Conservation (phyloP, 140 eudicot species). For the Cichorium intybus region DNA sequence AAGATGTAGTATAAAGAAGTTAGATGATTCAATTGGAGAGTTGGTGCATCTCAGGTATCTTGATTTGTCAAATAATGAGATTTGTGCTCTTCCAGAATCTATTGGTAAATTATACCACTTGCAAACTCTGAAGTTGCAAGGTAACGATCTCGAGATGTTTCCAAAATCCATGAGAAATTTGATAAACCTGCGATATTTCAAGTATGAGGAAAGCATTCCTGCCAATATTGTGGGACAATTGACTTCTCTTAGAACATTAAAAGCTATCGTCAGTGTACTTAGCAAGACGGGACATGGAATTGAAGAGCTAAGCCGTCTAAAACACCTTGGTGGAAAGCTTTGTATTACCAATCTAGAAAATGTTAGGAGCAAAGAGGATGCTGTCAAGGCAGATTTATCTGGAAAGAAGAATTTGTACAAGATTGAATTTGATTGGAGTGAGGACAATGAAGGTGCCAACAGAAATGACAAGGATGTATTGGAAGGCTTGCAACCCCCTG, state of each 20-base stretch:
- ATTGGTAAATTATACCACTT: no score
- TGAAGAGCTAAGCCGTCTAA: no score
- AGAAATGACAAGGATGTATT: slow-evolving; percentile 5
- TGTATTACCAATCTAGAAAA: no score
- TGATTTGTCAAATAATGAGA: not conserved
- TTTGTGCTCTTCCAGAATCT: not conserved
- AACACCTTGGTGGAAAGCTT: no score
- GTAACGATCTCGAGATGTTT: no score
- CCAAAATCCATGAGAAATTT: not conserved
- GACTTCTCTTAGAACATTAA: not conserved
- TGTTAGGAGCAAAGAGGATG: no score
- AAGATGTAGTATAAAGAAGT: not conserved
- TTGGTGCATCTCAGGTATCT: slow-evolving; percentile 11
- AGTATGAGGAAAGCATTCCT: no score
- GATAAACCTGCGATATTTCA: no score
- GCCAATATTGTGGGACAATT: no score
- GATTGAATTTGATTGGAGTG: not conserved
- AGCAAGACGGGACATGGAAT: not conserved
- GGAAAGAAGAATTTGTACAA: not conserved
- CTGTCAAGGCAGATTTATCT: not conserved
- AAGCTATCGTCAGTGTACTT: not conserved
- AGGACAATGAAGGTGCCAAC: not conserved
- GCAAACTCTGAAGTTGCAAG: no score
- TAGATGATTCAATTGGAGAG: not conserved
- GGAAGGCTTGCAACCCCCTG: not conserved